Evolutionary conservation across 495 filamentous ascomycete species (phyloP).

Genomic region (Lindgomyces ingoldianus): DNA sequence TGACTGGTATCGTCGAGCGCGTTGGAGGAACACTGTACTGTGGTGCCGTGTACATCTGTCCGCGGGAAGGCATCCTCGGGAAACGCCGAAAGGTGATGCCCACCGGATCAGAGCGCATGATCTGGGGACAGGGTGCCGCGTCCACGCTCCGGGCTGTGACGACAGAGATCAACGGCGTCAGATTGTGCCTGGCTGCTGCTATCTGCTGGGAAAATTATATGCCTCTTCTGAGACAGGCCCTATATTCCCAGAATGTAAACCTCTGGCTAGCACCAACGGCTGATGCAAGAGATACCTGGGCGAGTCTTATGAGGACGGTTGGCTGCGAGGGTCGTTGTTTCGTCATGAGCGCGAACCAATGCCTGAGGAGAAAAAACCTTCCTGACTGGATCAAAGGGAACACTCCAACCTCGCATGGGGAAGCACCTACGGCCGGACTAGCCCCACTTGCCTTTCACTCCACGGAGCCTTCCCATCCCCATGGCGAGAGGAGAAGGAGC

Average conservation of each 20-base stretch:
- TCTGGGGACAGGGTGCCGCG: slow-evolving; percentile 88
- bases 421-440: background rate
- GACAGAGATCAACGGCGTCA: slow-evolving; percentile 75
- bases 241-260: slow-evolving; percentile 91
- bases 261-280: slow-evolving; percentile 92
- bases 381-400: slow-evolving; percentile 56
- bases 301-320: slow-evolving; percentile 76
- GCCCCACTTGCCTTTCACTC: background rate
- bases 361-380: slow-evolving; percentile 60
- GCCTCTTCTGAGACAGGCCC: slow-evolving; percentile 75
- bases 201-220: slow-evolving; percentile 99
- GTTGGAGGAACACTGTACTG: slow-evolving; percentile 84
- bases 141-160: slow-evolving; percentile 78
- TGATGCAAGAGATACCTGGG: slow-evolving; percentile 82
- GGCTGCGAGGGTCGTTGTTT: slow-evolving; percentile 80
- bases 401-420: background rate
- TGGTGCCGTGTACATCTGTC: slow-evolving; percentile 79
- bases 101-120: slow-evolving; percentile 76
- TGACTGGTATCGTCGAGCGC: slow-evolving; percentile 76
- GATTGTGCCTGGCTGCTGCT: slow-evolving; percentile 75
- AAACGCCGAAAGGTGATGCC: slow-evolving; percentile 97
- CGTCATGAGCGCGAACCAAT: slow-evolving; percentile 88
- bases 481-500: slow-evolving; percentile 32
- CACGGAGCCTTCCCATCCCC: slow-evolving; percentile 16
- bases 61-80: slow-evolving; percentile 66